A percentile compares a stretch with the other conserved stretches of the same genome.
These are phyloP conservation scores for Euphrasia confusa DNA, from an alignment of 257 asterid genomes.

Conservation along the genomic window DNA sequence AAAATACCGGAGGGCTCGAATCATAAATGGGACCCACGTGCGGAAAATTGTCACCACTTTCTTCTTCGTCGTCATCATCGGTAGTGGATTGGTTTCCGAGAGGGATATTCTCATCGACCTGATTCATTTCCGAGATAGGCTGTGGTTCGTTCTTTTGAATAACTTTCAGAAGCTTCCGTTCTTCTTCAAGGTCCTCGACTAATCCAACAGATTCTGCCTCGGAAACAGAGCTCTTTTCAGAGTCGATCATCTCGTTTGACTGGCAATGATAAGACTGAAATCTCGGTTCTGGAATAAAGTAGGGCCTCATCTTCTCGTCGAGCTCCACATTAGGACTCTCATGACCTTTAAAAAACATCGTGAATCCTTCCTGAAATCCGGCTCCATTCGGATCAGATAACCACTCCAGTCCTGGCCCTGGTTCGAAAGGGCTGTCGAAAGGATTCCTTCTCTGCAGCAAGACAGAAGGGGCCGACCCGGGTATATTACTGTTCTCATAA, in stretches of 20 bases:
- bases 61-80: neutral
- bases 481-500: constrained; percentile 25
- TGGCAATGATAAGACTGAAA: constrained; percentile 41
- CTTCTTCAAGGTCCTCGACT: constrained; percentile 37
- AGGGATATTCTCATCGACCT: neutral
- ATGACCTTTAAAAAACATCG: constrained; percentile 48
- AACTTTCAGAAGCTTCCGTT: constrained; percentile 26
- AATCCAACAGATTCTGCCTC: constrained; percentile 43
- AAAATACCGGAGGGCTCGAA: constrained; percentile 48
- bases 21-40: constrained; percentile 61
- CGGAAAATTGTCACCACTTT: neutral
- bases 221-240: constrained; percentile 40
- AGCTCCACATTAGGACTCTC: constrained; percentile 52
- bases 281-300: constrained; percentile 58
- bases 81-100: neutral
- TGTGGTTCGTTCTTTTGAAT: neutral
- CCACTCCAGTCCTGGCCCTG: constrained; percentile 38
- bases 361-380: constrained; percentile 45
- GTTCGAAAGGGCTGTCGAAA: constrained; percentile 40
- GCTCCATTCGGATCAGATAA: constrained; percentile 30
- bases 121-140: neutral
- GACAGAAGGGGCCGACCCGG: constrained; percentile 66
- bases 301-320: constrained; percentile 42
- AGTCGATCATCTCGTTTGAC: constrained; percentile 57
- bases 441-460: constrained; percentile 42